phyloP scores from a whole-genome alignment of 768 basidiomycete genomes.

The Lactarius indigo region DNA sequence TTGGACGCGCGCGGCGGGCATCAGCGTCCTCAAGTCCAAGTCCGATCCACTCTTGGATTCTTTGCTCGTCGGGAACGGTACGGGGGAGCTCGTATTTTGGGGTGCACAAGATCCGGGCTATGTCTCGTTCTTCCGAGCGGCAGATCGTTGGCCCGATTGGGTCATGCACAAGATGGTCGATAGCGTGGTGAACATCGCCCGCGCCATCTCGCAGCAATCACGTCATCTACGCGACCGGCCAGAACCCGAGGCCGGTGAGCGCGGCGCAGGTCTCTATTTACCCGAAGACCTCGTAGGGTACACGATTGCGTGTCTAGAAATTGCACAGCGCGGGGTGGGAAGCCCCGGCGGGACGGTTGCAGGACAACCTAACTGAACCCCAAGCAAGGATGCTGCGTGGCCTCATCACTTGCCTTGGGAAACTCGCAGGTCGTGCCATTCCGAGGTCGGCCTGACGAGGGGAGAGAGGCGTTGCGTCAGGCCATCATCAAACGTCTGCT shows the following conservation, averaged over 20 bases:
- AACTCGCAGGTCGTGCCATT: constrained; percentile 66
- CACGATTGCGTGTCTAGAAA: constrained; percentile 79
- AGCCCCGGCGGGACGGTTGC: constrained; percentile 50
- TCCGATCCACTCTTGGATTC: constrained; percentile 70
- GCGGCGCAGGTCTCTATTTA: constrained; percentile 83
- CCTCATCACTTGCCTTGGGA: constrained; percentile 64
- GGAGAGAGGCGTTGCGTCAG: constrained; percentile 71
- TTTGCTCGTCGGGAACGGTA: constrained; percentile 72
- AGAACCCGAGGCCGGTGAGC: constrained; percentile 66
- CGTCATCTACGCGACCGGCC: constrained; percentile 74
- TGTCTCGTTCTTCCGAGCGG: constrained; percentile 47
- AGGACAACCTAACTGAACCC: constrained; percentile 74
- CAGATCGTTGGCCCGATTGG: constrained; percentile 49
- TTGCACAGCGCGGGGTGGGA: constrained; percentile 68
- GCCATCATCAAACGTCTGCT: constrained; percentile 86
- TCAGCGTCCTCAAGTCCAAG: constrained; percentile 81
- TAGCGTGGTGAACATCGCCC: constrained; percentile 74
- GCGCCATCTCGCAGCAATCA: constrained; percentile 80
- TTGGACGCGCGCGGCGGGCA: constrained; percentile 87
- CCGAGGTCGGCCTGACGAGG: constrained; percentile 67
- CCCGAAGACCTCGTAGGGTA: constrained; percentile 91
- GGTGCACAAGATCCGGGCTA: constrained; percentile 77
- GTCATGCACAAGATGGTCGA: constrained; percentile 81
- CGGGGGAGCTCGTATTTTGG: constrained; percentile 90
- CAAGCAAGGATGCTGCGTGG: constrained; percentile 76